phyloP scores from a whole-genome alignment of 805 yeast genomes.

The Vanderwaltozyma yarrowii region DNA sequence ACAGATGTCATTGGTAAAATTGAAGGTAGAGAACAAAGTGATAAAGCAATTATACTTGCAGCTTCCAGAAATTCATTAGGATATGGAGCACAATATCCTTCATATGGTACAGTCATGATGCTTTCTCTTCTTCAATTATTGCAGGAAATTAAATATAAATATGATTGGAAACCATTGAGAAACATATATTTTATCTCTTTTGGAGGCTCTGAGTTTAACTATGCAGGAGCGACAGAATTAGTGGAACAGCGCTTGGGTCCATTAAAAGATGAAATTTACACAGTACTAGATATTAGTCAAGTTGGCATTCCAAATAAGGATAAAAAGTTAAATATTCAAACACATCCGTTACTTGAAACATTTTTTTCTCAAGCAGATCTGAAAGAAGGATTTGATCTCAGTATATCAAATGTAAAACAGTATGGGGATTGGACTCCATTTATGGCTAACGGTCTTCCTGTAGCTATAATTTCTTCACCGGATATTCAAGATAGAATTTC shows the following conservation, averaged over 20 bases:
- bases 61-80: constrained; percentile 71
- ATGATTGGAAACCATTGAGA: constrained; percentile 74
- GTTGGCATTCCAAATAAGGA: constrained; percentile 30
- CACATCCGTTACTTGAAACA: constrained; percentile 52
- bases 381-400: constrained; percentile 9
- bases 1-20: constrained; percentile 74
- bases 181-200: constrained; percentile 75
- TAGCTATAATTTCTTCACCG: constrained; percentile 12
- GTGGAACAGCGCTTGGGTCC: constrained; percentile 42
- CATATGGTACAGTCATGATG: constrained; percentile 62
- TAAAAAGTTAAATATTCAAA: constrained; percentile 39
- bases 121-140: constrained; percentile 60
- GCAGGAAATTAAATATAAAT: constrained; percentile 48
- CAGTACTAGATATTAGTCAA: constrained; percentile 59
- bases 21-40: constrained; percentile 69
- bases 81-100: constrained; percentile 57
- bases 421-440: constrained; percentile 61
- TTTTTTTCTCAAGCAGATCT: constrained; percentile 30
- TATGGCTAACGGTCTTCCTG: constrained; percentile 41
- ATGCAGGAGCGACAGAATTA: constrained; percentile 74
- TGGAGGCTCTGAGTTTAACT: constrained; percentile 69
- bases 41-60: constrained; percentile 63
- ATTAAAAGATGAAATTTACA: constrained; percentile 47
- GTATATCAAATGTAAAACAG: constrained; percentile 22
- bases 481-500: constrained; percentile 30